These are phyloP conservation scores for Moniliophthora roreri DNA, from an alignment of 1,284 basidiomycete species.

Conservation along the genomic window DNA sequence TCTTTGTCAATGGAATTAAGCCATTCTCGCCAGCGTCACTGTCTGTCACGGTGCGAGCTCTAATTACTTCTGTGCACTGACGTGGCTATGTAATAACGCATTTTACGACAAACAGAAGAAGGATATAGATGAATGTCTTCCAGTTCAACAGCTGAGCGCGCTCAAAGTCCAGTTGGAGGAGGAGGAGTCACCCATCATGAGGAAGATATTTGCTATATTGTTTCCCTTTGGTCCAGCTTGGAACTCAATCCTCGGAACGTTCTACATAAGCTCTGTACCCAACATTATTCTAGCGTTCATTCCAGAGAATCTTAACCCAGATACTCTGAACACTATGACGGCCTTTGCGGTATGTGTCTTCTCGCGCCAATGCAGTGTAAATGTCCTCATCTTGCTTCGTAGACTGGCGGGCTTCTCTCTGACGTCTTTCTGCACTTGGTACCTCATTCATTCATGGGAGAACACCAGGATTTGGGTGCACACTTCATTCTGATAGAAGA, in stretches of 20 bases:
- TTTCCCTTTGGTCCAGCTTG: constrained; percentile 87
- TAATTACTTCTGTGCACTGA: too few species aligned
- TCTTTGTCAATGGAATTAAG: neutral
- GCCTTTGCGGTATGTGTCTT: constrained; percentile 64
- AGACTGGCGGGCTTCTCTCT: constrained; percentile 88
- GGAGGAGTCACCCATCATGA: constrained; percentile 69
- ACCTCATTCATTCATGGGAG: constrained; percentile 88
- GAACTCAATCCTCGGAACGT: constrained; percentile 86
- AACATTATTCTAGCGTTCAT: constrained; percentile 93
- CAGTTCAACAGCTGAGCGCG: constrained; percentile 55
- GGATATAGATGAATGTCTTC: constrained; percentile 49
- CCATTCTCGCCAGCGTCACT: neutral
- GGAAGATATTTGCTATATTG: constrained; percentile 72
- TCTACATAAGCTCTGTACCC: constrained; percentile 91
- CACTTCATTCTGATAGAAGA: constrained; percentile 83
- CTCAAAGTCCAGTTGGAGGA: constrained; percentile 63
- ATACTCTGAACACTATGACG: constrained; percentile 90
- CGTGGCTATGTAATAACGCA: neutral
- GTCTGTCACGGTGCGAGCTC: constrained; percentile 1
- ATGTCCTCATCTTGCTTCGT: constrained; percentile 16
- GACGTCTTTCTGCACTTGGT: constrained; percentile 90
- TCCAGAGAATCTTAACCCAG: constrained; percentile 77
- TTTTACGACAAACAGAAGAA: constrained; percentile 35
- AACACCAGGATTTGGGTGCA: constrained; percentile 67
- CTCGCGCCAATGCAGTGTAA: constrained; percentile 5